A percentile compares a stretch with the other conserved stretches of the same genome.
phyloP scores from a whole-genome alignment of 2,329 filamentous ascomycete genomes.

The Albophoma yamanashiensis region DNA sequence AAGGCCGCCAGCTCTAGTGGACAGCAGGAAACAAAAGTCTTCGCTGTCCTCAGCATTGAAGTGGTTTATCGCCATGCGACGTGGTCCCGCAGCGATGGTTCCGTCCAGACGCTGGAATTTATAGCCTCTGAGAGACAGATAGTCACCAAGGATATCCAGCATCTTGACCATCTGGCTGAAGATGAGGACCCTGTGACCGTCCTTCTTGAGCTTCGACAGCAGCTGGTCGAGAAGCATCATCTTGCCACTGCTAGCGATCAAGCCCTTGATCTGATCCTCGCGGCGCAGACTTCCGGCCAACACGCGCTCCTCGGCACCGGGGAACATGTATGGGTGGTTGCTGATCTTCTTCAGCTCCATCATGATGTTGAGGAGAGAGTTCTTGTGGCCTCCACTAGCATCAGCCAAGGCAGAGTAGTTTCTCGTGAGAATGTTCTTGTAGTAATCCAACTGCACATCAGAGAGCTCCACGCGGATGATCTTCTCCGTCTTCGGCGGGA shows the following conservation, averaged over 20 bases:
- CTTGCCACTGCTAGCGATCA: slow-evolving; percentile 96
- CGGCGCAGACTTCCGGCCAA: slow-evolving; percentile 69
- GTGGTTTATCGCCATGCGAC: slow-evolving; percentile 92
- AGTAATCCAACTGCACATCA: slow-evolving; percentile 93
- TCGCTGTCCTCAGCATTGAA: slow-evolving; percentile 96
- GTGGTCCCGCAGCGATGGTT: slow-evolving; percentile 78
- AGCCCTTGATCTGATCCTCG: slow-evolving; percentile 82
- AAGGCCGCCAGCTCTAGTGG: slow-evolving; percentile 90
- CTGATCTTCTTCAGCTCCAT: slow-evolving; percentile 99
- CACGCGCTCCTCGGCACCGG: slow-evolving; percentile 83
- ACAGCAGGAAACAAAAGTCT: slow-evolving; percentile 93
- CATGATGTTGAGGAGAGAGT: slow-evolving; percentile 94
- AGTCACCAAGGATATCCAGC: slow-evolving; percentile 91
- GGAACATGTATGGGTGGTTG: slow-evolving; percentile 98
- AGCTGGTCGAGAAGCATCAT: slow-evolving; percentile 98
- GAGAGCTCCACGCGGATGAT: slow-evolving; percentile 97
- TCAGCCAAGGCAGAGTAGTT: slow-evolving; percentile 94
- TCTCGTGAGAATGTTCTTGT: slow-evolving; percentile 95
- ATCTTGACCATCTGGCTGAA: slow-evolving; percentile 99
- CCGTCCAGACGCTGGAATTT: slow-evolving; percentile 92
- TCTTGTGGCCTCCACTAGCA: slow-evolving; percentile 81
- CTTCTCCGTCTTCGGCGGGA: slow-evolving; percentile 96
- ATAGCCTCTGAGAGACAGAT: slow-evolving; percentile 86
- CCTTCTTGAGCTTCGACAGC: slow-evolving; percentile 84
- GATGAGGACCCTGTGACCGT: slow-evolving; percentile 91